Percentiles rank a stretch among this genome's conserved stretches.
These are phyloP conservation scores for Paramecium biaurelia DNA, from an alignment of 73 alveolate species.

Conservation along the genomic window DNA sequence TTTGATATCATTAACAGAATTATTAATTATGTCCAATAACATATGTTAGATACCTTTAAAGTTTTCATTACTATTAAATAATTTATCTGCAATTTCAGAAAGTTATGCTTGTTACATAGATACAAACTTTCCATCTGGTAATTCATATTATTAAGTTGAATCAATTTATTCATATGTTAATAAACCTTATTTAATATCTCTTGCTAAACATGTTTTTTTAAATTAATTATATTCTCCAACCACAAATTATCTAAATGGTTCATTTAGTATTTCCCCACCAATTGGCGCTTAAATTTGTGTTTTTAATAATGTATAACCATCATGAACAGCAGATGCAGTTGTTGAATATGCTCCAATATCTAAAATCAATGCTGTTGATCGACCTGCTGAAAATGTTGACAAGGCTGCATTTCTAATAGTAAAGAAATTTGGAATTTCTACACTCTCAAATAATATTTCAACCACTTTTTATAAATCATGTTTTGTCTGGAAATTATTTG, in stretches of 20 bases:
- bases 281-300: conserved; percentile 82
- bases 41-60: conserved; percentile 32
- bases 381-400: conserved; percentile 88
- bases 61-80: background rate
- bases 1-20: background rate
- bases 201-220: conserved; percentile 69
- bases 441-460: conserved; percentile 92
- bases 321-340: conserved; percentile 92
- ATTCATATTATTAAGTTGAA: conserved; percentile 73
- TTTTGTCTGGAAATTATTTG: conserved; percentile 82
- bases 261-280: conserved; percentile 89
- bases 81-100: conserved; percentile 19
- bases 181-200: conserved; percentile 88
- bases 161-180: conserved; percentile 72
- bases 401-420: conserved; percentile 89
- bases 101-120: background rate
- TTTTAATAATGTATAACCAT: conserved; percentile 94
- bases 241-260: conserved; percentile 12
- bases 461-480: conserved; percentile 80
- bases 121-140: conserved; percentile 89
- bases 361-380: conserved; percentile 90
- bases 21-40: conserved; percentile 1
- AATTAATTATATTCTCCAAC: background rate
- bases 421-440: conserved; percentile 87
- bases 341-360: conserved; percentile 97